These are phyloP conservation scores for Lablab purpureus DNA, from an alignment of 306 rosid species.

Conservation along the genomic window DNA sequence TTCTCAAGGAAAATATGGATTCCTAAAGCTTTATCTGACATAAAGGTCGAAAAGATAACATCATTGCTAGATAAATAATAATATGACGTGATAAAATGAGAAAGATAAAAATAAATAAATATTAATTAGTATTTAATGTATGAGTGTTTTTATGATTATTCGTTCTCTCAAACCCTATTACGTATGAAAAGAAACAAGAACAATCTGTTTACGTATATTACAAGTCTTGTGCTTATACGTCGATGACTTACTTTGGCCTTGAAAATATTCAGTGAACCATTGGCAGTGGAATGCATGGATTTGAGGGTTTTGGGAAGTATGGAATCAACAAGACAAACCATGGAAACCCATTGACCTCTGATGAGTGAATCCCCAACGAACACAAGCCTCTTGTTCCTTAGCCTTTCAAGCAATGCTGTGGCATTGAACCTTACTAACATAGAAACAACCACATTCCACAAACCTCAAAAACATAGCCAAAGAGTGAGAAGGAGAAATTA, in stretches of 20 bases:
- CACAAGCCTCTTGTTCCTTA: constrained; percentile 88
- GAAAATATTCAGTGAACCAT: constrained; percentile 77
- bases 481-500: too few species aligned
- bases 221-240: not conserved
- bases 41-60: too few species aligned
- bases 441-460: constrained; percentile 66
- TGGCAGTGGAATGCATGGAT: constrained; percentile 67
- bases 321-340: constrained; percentile 82
- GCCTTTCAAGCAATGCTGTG: constrained; percentile 78
- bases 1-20: too few species aligned
- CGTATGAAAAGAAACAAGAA: not conserved
- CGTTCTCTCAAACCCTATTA: not conserved
- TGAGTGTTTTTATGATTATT: too few species aligned
- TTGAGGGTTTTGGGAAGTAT: constrained; percentile 52
- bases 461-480: constrained; percentile 59
- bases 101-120: too few species aligned
- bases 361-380: constrained; percentile 93
- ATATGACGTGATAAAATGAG: too few species aligned
- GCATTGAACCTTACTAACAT: constrained; percentile 87
- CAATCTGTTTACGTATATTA: not conserved
- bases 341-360: constrained; percentile 95
- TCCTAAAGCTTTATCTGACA: too few species aligned
- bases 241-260: constrained; percentile 66
- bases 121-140: too few species aligned
- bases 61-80: too few species aligned